Evolutionary conservation across 257 asterid genomes (phyloP), one percentile per base, ranked within the genome.

Genomic region (Datura wrightii): DNA sequence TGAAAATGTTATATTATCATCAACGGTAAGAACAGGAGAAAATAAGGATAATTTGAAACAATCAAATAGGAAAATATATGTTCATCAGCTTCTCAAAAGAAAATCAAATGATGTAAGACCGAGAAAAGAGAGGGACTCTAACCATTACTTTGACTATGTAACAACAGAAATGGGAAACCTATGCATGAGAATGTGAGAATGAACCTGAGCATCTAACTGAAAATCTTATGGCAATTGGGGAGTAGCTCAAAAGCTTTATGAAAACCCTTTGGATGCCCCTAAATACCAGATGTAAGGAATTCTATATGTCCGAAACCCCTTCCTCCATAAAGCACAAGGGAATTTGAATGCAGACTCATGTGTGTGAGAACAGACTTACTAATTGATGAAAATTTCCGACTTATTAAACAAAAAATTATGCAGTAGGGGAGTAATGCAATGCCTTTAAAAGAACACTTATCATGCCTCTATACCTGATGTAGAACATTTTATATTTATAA

Each of bases 1-100:
- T 56, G 31, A 44, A 60, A 48, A 66, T 65, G 62, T 31, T 74
- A 84, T 44, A 79, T 62, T 80, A 80, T 85, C 81, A 11, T 63
- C 69, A 56, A 36, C 34, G 14, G 24, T 82, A 18, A 71, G 52
- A 83, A 59, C 85, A 34, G 63, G 56, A 41, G 63, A 84, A 80
- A 24, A 3, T 60, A 84, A 78, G 41, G 19, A 78, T 60, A 36
- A 34, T 52, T 36, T 71, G 78, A 46, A 9, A 66, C 41, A 41
- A 74, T 19, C 24, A n/a, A 42, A 15, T 36, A 24, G 59, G 5
- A 41, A 48, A 81, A 60, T 15, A 41, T 14, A 15, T 63, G 46
- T 24, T 82, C 85, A 82, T n/a, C 60, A 5, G 41, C 42, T 37
- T 66, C 44, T 59, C 84, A 56, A 81, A 58, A 58, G 60, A 81